These are phyloP conservation scores for Cynanchum wilfordii DNA, from an alignment of 257 asterid genomes.

Conservation along the genomic window DNA sequence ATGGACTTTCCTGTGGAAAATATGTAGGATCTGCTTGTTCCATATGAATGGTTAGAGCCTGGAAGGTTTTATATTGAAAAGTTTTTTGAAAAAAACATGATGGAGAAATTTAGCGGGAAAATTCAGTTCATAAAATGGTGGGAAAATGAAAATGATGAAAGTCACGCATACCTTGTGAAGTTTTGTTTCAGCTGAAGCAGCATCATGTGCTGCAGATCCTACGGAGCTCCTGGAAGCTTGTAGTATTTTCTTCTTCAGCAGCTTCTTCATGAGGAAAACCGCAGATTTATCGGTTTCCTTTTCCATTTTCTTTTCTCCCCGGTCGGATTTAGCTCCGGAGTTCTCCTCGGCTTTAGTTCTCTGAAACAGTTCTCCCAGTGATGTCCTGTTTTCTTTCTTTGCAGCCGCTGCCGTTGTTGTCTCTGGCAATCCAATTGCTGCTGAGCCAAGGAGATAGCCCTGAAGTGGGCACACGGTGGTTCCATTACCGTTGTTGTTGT, in stretches of 20 bases:
- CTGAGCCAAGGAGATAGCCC: conserved; percentile 77
- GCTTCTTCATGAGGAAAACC: conserved; percentile 58
- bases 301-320: conserved; percentile 48
- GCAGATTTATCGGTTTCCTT: conserved; percentile 67
- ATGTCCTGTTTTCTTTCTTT: conserved; percentile 65
- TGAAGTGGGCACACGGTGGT: conserved; percentile 71
- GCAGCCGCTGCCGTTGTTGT: conserved; percentile 34
- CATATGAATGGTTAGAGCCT: conserved; percentile 3
- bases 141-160: background rate
- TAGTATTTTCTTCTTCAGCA: conserved; percentile 50
- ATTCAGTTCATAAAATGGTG: too few relatives aligned
- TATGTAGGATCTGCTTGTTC: conserved; percentile 67
- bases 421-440: conserved; percentile 58
- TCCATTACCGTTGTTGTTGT: conserved; percentile 40
- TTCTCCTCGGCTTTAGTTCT: conserved; percentile 67
- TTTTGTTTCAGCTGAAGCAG: conserved; percentile 62
- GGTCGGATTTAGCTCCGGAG: conserved; percentile 38
- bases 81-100: too few relatives aligned
- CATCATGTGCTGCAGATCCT: conserved; percentile 37
- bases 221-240: conserved; percentile 39
- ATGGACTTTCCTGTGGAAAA: conserved; percentile 91
- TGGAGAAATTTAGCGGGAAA: too few relatives aligned
- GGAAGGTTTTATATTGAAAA: background rate
- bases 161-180: conserved; percentile 46
- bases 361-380: conserved; percentile 94